These are phyloP conservation scores for Mycena vitilis DNA, from an alignment of 768 basidiomycete genomes.

Conservation along the genomic window DNA sequence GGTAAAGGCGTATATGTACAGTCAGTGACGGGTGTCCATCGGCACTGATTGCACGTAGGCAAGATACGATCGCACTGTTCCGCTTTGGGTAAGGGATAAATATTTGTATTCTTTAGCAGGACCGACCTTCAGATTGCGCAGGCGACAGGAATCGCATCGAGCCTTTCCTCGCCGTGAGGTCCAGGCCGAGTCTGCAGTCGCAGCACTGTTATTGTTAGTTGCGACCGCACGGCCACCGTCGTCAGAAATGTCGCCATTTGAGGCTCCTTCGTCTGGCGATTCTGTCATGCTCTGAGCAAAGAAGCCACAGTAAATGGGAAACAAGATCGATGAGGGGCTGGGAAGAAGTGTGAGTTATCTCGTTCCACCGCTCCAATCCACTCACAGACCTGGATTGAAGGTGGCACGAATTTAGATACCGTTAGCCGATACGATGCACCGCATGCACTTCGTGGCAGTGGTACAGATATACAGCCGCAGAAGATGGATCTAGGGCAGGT, in stretches of 20 bases:
- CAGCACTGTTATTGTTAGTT: conserved; percentile 72
- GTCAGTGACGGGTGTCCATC: conserved; percentile 70
- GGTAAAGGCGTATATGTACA: conserved; percentile 81
- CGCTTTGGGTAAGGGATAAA: conserved; percentile 27
- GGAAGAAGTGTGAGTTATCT: not conserved
- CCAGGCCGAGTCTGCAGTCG: conserved; percentile 69
- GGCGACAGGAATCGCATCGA: conserved; percentile 78
- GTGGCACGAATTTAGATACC: not conserved
- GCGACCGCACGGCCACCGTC: conserved; percentile 66
- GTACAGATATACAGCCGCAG: not conserved
- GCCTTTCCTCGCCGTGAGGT: conserved; percentile 81
- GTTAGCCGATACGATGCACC: conserved; percentile 14
- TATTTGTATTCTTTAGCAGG: conserved; percentile 16
- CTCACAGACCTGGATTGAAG: conserved; percentile 11
- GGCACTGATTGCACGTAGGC: conserved; percentile 79
- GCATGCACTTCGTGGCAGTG: conserved; percentile 13
- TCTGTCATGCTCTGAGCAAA: conserved; percentile 44
- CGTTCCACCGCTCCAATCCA: not conserved
- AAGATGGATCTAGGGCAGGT: not conserved
- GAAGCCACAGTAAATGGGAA: not conserved
- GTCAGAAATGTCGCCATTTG: conserved; percentile 54
- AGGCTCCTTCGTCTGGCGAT: conserved; percentile 51
- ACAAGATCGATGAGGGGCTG: not conserved
- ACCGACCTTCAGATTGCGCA: conserved; percentile 78
- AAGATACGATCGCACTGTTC: conserved; percentile 75